phyloP scores from a whole-genome alignment of 306 rosid genomes.

The Cyclanthera cordifolia region DNA sequence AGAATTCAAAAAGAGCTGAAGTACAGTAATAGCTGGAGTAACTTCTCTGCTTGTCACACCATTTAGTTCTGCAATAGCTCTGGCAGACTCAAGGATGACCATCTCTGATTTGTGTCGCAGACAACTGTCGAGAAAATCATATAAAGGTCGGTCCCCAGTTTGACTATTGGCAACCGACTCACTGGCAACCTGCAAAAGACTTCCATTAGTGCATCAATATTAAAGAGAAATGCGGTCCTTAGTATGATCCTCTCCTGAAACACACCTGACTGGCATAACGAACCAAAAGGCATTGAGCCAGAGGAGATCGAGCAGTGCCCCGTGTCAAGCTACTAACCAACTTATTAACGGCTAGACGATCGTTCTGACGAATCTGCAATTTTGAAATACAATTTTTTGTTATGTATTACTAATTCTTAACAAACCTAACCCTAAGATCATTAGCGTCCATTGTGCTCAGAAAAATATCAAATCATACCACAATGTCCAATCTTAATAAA shows the following conservation, averaged over 20 bases:
- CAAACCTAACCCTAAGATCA: background rate
- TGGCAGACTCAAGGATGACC: conserved; percentile 98
- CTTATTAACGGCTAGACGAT: conserved; percentile 93
- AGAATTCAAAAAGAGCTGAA: conserved; percentile 93
- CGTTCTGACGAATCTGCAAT: conserved; percentile 92
- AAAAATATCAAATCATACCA: background rate
- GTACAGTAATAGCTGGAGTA: conserved; percentile 95
- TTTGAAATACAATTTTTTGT: conserved; percentile 8
- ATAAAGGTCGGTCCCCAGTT: conserved; percentile 89
- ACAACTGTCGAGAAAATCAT: conserved; percentile 90
- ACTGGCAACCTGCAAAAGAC: conserved; percentile 56
- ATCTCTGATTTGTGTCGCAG: conserved; percentile 95
- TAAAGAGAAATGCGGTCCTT: conserved; percentile 11
- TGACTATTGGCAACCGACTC: conserved; percentile 65
- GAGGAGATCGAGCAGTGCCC: conserved; percentile 87
- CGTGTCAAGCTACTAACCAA: conserved; percentile 95
- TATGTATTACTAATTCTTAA: conserved; percentile 1
- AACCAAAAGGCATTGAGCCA: conserved; percentile 90
- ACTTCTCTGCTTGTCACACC: conserved; percentile 86
- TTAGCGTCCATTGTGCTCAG: background rate
- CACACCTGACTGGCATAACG: conserved; percentile 92
- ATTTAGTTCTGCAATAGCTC: conserved; percentile 82
- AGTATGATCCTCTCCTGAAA: background rate
- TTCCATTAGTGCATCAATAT: conserved; percentile 11
- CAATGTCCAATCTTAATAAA: background rate